phyloP scores from a whole-genome alignment of 148 eudicot species.

The Chenopodium quinoa region DNA sequence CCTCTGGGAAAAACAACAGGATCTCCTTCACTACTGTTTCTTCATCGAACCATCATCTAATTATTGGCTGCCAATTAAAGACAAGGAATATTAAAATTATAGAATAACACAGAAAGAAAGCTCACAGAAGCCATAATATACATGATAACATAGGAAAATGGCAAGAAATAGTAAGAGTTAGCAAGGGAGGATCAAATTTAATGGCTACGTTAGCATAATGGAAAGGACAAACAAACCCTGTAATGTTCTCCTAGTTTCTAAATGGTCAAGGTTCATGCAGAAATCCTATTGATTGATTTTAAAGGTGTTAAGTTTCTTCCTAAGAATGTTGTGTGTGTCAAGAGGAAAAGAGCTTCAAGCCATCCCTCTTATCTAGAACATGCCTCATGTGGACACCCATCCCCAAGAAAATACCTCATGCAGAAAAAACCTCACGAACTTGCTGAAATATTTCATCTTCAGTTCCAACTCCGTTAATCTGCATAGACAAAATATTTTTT shows the following conservation, averaged over 20 bases:
- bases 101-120: too few species aligned
- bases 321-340: neutral
- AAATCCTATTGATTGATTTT: neutral
- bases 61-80: neutral
- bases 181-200: neutral
- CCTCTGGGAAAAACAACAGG: neutral
- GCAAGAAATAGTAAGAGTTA: neutral
- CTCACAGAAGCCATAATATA: too few species aligned
- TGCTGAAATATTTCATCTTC: neutral
- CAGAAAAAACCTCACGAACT: neutral
- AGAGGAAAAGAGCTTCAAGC: neutral
- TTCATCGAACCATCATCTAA: neutral
- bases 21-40: neutral
- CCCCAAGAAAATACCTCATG: neutral
- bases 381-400: neutral
- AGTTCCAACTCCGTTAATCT: slow-evolving; percentile 1
- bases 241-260: too few species aligned
- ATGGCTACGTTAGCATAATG: neutral
- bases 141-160: too few species aligned
- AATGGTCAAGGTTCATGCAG: neutral
- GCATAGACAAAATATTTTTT: neutral
- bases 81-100: too few species aligned
- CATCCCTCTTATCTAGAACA: neutral
- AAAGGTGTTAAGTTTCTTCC: neutral
- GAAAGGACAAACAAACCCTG: neutral